Evolutionary conservation across 192 early-diverging fungal genomes (phyloP).

Genomic region (Phlyctochytrium planicorne): DNA sequence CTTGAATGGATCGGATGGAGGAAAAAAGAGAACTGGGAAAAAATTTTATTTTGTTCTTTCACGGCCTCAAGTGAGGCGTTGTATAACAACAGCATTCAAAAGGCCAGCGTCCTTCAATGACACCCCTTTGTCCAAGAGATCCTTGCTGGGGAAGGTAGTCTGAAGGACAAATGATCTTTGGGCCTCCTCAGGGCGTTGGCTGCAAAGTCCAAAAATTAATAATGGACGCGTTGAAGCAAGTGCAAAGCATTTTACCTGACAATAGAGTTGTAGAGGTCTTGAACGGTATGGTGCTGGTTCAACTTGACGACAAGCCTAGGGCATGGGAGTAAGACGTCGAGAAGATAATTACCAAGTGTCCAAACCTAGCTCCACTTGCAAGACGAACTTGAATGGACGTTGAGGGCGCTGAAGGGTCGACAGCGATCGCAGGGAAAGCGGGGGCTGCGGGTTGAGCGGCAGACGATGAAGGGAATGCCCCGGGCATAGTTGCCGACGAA

Average conservation of each 20-base stretch:
- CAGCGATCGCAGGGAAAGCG: constrained; percentile 33
- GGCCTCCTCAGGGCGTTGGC: constrained; percentile 59
- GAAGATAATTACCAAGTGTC: too few species aligned
- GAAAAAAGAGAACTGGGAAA: too few species aligned
- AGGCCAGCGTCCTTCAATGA: constrained; percentile 83
- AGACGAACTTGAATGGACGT: constrained; percentile 92
- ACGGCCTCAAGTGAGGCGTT: constrained; percentile 27
- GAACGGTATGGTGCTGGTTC: constrained; percentile 89
- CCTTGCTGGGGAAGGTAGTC: constrained; percentile 83
- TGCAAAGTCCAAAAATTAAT: constrained; percentile 9
- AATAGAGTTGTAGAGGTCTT: constrained; percentile 78
- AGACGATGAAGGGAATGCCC: constrained; percentile 24
- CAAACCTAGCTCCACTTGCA: constrained; percentile 79
- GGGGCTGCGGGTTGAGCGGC: constrained; percentile 24
- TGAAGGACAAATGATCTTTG: constrained; percentile 71
- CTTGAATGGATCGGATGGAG: too few species aligned
- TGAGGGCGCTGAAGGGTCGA: constrained; percentile 74
- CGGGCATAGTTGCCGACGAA: constrained; percentile 25
- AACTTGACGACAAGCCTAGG: constrained; percentile 77
- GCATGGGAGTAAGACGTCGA: neutral
- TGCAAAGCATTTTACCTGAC: constrained; percentile 46
- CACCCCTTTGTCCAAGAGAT: constrained; percentile 64
- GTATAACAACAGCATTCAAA: constrained; percentile 83
- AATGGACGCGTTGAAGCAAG: too few species aligned
- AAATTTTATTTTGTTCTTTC: neutral